These are phyloP conservation scores for Triticum urartu DNA, from an alignment of 176 grass and related monocot species.

Conservation along the genomic window DNA sequence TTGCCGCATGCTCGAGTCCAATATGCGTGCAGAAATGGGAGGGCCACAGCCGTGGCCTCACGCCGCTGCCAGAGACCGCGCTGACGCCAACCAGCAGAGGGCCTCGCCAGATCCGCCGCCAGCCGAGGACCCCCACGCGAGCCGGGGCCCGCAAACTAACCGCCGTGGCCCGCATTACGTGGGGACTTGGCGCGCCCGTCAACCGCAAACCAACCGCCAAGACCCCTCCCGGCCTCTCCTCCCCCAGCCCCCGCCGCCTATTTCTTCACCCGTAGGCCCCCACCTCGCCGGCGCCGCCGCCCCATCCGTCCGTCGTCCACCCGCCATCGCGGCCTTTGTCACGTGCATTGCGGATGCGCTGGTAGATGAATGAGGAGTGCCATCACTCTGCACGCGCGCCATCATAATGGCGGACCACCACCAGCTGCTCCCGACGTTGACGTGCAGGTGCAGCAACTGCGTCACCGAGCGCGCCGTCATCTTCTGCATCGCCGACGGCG, in stretches of 20 bases:
- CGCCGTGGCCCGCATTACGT: no score
- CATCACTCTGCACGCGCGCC: neutral
- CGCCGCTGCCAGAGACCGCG: no score
- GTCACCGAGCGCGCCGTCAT: slow-evolving; percentile 30
- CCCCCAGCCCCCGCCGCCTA: neutral
- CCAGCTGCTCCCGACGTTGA: neutral
- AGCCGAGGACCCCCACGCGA: no score
- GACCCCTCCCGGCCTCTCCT: neutral
- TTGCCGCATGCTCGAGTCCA: no score
- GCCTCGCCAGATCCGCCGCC: no score
- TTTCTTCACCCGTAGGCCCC: neutral
- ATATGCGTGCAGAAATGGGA: no score
- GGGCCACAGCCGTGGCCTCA: no score
- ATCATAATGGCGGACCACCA: neutral
- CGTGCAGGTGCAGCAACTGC: slow-evolving; percentile 30
- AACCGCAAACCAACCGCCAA: slow-evolving; percentile 5
- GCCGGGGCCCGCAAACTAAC: no score
- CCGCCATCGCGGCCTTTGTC: no score
- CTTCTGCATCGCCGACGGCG: slow-evolving; percentile 44
- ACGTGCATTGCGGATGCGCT: neutral
- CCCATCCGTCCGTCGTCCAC: neutral
- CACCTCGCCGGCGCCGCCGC: neutral
- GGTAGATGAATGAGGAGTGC: neutral
- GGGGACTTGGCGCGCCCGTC: neutral
- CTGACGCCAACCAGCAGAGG: no score